Conservation (phyloP, 2,329 filamentous ascomycete genomes). For the Shiraia sp. region DNA sequence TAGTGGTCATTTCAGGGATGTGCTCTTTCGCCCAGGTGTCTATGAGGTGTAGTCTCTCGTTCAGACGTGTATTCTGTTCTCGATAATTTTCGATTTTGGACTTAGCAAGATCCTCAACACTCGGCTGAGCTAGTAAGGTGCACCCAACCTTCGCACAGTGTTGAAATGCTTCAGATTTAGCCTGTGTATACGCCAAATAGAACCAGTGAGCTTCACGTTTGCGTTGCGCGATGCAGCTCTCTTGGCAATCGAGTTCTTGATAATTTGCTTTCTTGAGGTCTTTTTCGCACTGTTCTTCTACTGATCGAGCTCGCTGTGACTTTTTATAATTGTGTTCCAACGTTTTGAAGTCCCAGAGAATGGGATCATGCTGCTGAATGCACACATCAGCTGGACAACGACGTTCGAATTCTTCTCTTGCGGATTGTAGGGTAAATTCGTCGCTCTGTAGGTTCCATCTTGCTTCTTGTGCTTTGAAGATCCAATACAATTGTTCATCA, state of each 20-base stretch:
- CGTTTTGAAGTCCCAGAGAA: slow-evolving; percentile 12
- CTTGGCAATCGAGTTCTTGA: slow-evolving; percentile 1
- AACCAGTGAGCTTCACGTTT: slow-evolving; percentile 4
- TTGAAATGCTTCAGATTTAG: slow-evolving; percentile 6
- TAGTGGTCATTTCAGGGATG: no score
- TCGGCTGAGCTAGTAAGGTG: slow-evolving; percentile 3
- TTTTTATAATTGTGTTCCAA: slow-evolving; percentile 7
- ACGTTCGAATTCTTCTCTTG: slow-evolving; percentile 1
- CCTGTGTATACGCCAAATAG: slow-evolving; percentile 9
- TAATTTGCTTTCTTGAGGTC: background rate
- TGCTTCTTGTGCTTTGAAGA: slow-evolving; percentile 2
- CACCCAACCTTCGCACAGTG: slow-evolving; percentile 4
- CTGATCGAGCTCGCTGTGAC: background rate
- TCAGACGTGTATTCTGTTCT: no score
- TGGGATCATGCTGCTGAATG: slow-evolving; percentile 5
- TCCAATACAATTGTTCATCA: background rate
- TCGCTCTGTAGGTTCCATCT: slow-evolving; percentile 4
- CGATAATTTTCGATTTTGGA: background rate
- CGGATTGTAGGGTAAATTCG: slow-evolving; percentile 5
- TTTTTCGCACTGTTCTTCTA: background rate
- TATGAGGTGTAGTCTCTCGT: no score
- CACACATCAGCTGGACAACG: slow-evolving; percentile 8
- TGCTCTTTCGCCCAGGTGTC: no score
- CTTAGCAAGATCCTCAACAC: slow-evolving; percentile 1
- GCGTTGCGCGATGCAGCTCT: slow-evolving; percentile 8